Base-by-base conservation (phyloP, 768 basidiomycete genomes). In the Grammothele lineata region DNA sequence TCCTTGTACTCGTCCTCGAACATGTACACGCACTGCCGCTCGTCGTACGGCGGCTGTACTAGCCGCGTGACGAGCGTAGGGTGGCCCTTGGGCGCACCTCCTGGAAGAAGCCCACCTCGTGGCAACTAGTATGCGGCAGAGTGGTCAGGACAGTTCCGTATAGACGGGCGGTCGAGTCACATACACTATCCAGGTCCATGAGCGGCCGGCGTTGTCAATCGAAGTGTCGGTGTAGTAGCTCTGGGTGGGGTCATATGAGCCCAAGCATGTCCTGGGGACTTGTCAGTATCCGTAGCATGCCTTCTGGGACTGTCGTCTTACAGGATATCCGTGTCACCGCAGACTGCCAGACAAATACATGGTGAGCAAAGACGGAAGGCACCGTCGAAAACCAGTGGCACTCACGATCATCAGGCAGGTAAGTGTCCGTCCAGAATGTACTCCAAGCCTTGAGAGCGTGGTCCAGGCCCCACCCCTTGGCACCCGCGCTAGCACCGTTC, bases 121-220 rank as follows among this genome's bases (percentile, higher is more conserved):
- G 85, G 57, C 86, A 87, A 4, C 82, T 84, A 35, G 15, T 32
- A 32, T 32, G 9, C n/a, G n/a, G n/a, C 15, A 32, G 30, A 32
- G 8, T 32, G 15, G 30, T 9, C 9, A 32, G 9, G 30, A 8
- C 15, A 8, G 30, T 32, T 8, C 15, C 30, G 15, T 8, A 32
- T 32, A 9, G 8, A 32, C 15, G 30, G 19, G 9, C 18, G 42
- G 14, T 12, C 10, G 25, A 8, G 18, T 10, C 10, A 50, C 66
- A 17, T 48, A 69, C 81, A 81, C 76, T 57, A 85, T 77, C 86
- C 86, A 87, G 47, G 68, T 63, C 85, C 85, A 89, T 3, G 85
- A 85, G 19, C 86, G 75, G 4, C 50, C 53, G 0, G 69, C 47
- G 49, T 87, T 80, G 60, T 85, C 66, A 30, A 87, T 63, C 4